Evolutionary conservation across 2,329 filamentous ascomycete genomes (phyloP).

Genomic region (Beauveria pseudobassiana): DNA sequence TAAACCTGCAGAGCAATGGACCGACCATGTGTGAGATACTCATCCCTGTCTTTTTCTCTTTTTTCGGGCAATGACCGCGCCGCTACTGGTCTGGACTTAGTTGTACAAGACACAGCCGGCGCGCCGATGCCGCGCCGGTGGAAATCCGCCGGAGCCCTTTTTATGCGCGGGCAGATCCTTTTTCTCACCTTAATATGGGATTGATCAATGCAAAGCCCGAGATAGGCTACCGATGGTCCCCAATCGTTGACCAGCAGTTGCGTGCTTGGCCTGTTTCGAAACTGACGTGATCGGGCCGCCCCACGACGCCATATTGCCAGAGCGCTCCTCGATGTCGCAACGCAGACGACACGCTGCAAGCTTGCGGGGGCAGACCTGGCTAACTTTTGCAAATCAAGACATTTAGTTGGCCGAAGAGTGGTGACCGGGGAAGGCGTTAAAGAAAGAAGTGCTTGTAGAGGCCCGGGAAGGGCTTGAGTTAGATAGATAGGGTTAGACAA

Average conservation of each 20-base stretch:
- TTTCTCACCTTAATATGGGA: too few relatives aligned
- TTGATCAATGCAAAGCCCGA: not conserved
- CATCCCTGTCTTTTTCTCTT: not conserved
- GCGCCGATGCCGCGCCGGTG: not conserved
- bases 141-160: not conserved
- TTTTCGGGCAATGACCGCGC: not conserved
- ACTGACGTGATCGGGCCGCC: slow-evolving; percentile 10
- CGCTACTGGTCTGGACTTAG: not conserved
- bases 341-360: not conserved
- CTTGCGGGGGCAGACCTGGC: not conserved
- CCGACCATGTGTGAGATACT: too few relatives aligned
- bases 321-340: not conserved
- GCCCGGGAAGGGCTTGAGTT: not conserved
- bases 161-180: not conserved
- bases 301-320: slow-evolving; percentile 9
- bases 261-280: slow-evolving; percentile 4
- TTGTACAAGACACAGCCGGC: not conserved
- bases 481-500: not conserved
- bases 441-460: not conserved
- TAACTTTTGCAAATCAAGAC: not conserved
- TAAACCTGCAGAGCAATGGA: not conserved
- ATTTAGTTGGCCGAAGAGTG: not conserved
- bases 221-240: not conserved
- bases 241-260: not conserved
- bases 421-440: too few relatives aligned